phyloP scores from a whole-genome alignment of 23 red algal genomes.

The Gracilaria gracilis region DNA sequence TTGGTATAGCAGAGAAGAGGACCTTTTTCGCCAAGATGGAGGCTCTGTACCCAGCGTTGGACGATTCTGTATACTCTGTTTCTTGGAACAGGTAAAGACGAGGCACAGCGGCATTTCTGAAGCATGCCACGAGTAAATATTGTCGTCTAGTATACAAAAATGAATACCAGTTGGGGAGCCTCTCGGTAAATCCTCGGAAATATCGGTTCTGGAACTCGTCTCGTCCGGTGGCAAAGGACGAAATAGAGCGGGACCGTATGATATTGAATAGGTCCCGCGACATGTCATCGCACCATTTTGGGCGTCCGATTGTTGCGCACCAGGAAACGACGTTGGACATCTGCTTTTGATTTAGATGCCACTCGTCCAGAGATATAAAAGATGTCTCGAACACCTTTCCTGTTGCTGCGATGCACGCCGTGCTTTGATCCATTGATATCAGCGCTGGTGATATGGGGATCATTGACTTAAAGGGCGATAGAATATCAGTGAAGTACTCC shows the following conservation, averaged over 20 bases:
- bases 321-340: neutral
- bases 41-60: neutral
- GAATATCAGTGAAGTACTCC: too few relatives aligned
- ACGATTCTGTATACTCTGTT: slow-evolving; percentile 5
- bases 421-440: too few relatives aligned
- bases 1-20: neutral
- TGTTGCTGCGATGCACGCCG: too few relatives aligned
- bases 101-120: neutral
- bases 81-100: neutral
- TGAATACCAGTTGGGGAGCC: neutral
- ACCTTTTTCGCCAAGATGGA: neutral
- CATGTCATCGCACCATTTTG: slow-evolving; percentile 15
- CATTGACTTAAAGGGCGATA: too few relatives aligned
- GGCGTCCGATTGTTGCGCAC: neutral
- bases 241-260: neutral
- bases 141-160: neutral
- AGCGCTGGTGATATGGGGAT: too few relatives aligned
- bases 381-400: slow-evolving; percentile 13
- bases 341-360: slow-evolving; percentile 17
- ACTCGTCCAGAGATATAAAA: neutral
- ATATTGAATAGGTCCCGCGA: slow-evolving; percentile 1
- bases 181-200: too few relatives aligned
- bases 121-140: slow-evolving; percentile 1
- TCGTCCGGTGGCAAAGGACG: neutral
- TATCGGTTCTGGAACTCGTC: neutral